Base-by-base conservation (phyloP, 352 stramenopile genomes). In the Pythium aquatile region DNA sequence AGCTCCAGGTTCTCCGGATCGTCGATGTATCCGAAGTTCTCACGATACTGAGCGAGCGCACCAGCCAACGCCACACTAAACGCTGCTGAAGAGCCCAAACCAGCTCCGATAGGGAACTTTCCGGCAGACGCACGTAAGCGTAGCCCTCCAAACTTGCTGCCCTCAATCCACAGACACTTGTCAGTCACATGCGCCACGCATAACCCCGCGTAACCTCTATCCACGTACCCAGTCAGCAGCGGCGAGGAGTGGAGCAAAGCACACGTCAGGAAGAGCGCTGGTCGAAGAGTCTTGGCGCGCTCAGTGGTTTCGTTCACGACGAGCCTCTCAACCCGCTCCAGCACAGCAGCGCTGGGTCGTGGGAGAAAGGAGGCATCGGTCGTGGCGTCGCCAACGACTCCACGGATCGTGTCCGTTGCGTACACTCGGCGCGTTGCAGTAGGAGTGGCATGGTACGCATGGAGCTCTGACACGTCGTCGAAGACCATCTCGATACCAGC, bases 1-100 rank as follows among this genome's bases (percentile, higher is more conserved):
- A 70, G 70, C 2, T 83, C 75, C 3, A 86, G 46, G 14, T 75
- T 72, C 30, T 62, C 28, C 13, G 44, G 17, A 7, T 58, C 37
- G 28, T 51, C 26, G 10, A 46, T 32, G 26, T 39, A 55, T 29
- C 32, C 39, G 16, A 47, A 35, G 9, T 55, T 32, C 1, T 39
- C 64, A 14, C 48, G 24, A 42, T 83, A 69, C 24, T 84, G 73
- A 17, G 71, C 48, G 68, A 90, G 68, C 52, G 82, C 73, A 49
- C 87, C 88, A 9, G 88, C 78, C 10, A 97, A 68, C 11, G 93
- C 86, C 29, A 97, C 90, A 59, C 86, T 91, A 64, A 97, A 85
- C 10, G 93, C 91, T 7, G 89, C 93, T 0, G 91, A 98, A 8
- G 91, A 98, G 0, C 93, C 93, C n/a, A 98, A 73, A 2, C 93